Percentiles rank a stretch among this genome's conserved stretches.
Conservation (phyloP, 202 grass and related monocot species). For the Carex sylvatica region DNA sequence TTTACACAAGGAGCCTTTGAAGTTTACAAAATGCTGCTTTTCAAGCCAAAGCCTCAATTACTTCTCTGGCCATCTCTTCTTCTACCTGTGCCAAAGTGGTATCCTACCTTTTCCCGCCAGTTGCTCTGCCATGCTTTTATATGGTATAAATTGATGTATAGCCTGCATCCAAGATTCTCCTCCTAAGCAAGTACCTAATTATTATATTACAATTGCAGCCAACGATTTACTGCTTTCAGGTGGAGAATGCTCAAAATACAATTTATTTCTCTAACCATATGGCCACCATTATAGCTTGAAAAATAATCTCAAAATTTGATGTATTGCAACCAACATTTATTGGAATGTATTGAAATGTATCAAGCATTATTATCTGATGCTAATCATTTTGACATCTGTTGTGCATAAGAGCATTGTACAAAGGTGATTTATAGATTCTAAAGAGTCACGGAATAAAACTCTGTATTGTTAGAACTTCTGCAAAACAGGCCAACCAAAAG, state of each 20-base stretch:
- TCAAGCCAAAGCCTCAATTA: neutral
- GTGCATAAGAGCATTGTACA: neutral
- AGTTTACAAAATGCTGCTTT: neutral
- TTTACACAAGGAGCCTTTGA: neutral
- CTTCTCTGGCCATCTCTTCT: neutral
- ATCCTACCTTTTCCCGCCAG: neutral
- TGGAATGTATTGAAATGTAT: slow-evolving; percentile 1
- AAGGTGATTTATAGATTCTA: neutral
- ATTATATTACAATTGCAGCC: neutral
- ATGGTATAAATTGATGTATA: neutral
- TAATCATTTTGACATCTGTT: neutral
- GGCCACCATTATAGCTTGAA: neutral
- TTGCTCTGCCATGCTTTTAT: neutral
- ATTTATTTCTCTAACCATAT: neutral
- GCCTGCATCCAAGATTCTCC: neutral
- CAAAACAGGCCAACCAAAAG: neutral
- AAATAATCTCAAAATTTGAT: neutral
- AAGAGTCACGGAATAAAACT: neutral
- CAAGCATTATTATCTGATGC: neutral
- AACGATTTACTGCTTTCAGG: neutral
- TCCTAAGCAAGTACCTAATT: neutral
- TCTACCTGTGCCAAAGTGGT: neutral
- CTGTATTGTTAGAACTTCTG: neutral
- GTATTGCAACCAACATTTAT: neutral
- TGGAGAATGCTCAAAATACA: neutral